These are phyloP conservation scores for Adansonia gregorii DNA, from an alignment of 441 rosid species.

Conservation along the genomic window DNA sequence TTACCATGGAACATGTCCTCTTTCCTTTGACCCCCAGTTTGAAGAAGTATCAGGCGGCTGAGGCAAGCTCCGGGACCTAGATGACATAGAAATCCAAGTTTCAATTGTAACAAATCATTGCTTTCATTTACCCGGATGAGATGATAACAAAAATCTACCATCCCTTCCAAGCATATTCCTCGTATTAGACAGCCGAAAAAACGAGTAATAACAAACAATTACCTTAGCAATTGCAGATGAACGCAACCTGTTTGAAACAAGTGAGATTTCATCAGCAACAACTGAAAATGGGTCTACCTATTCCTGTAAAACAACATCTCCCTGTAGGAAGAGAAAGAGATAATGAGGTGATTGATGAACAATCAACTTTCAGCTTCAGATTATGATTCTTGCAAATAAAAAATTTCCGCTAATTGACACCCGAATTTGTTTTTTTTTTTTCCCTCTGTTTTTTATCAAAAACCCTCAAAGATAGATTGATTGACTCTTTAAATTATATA, in stretches of 20 bases:
- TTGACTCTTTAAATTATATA: background rate
- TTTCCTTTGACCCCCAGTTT: slow-evolving; percentile 90
- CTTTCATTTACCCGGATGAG: background rate
- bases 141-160: background rate
- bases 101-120: background rate
- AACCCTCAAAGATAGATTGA: background rate
- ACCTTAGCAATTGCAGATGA: slow-evolving; percentile 84
- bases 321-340: background rate
- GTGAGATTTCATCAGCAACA: slow-evolving; percentile 89
- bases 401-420: background rate
- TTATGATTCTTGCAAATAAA: background rate
- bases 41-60: slow-evolving; percentile 93
- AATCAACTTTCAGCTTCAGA: slow-evolving; percentile 2
- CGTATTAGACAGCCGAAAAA: background rate
- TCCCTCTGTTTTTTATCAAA: background rate
- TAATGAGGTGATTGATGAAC: background rate
- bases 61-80: slow-evolving; percentile 91
- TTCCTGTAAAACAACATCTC: slow-evolving; percentile 55
- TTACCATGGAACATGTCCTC: slow-evolving; percentile 41
- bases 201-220: slow-evolving; percentile 19
- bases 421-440: background rate
- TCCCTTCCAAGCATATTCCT: background rate
- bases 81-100: slow-evolving; percentile 23
- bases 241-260: slow-evolving; percentile 69
- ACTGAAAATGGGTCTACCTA: slow-evolving; percentile 84